phyloP scores from a whole-genome alignment of 345 rosid genomes.

The Brassica nigra region DNA sequence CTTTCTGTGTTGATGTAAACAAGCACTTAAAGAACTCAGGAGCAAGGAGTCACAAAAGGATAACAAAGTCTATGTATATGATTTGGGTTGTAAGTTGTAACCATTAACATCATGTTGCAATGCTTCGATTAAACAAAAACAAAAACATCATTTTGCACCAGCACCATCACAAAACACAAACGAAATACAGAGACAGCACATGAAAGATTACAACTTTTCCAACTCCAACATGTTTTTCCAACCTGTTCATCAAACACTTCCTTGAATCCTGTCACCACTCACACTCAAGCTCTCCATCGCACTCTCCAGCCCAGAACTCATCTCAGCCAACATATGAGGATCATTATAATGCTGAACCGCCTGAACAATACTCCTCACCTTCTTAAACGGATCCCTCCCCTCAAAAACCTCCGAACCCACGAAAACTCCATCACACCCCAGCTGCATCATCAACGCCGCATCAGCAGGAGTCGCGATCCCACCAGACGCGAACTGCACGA shows the following conservation, averaged over 20 bases:
- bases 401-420: slow-evolving; percentile 54
- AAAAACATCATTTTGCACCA: background rate
- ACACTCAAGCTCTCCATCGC: slow-evolving; percentile 34
- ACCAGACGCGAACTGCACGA: background rate
- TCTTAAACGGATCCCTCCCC: slow-evolving; percentile 51
- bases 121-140: background rate
- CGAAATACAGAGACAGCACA: background rate
- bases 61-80: no score
- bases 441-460: slow-evolving; percentile 52
- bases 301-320: slow-evolving; percentile 47
- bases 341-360: slow-evolving; percentile 68
- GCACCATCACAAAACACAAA: background rate
- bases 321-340: slow-evolving; percentile 58
- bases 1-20: background rate
- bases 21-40: no score
- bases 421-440: slow-evolving; percentile 69
- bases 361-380: slow-evolving; percentile 51
- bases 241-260: background rate
- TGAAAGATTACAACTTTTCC: background rate
- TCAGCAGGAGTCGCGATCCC: background rate
- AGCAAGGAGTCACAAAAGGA: no score
- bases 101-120: slow-evolving; percentile 7
- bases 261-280: slow-evolving; percentile 36
- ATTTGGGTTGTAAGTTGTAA: background rate
- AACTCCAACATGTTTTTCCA: slow-evolving; percentile 15